phyloP scores from a whole-genome alignment of 1,284 basidiomycete genomes.

The Caloboletus firmus region DNA sequence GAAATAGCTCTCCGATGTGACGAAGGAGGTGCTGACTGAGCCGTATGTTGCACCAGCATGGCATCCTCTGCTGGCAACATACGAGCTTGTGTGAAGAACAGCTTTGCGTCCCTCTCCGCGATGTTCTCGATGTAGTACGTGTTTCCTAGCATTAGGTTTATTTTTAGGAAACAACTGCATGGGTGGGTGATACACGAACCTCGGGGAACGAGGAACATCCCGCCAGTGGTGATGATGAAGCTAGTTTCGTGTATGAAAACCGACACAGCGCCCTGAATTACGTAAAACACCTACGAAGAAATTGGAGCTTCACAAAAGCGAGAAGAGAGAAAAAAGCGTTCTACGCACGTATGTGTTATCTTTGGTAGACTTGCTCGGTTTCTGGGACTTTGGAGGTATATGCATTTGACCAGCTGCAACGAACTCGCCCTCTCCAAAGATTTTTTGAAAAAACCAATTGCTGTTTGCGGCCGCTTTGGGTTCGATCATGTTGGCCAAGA shows the following conservation, averaged over 20 bases:
- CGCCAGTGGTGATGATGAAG: constrained; percentile 79
- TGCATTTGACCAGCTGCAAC: constrained; percentile 87
- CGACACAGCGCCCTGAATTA: constrained; percentile 85
- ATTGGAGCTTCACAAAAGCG: neutral
- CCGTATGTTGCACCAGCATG: constrained; percentile 24
- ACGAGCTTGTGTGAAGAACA: constrained; percentile 94
- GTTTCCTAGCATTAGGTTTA: constrained; percentile 60
- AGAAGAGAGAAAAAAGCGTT: neutral
- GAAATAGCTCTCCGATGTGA: constrained; percentile 36
- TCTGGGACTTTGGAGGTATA: constrained; percentile 75
- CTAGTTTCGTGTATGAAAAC: constrained; percentile 80
- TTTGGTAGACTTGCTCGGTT: constrained; percentile 86
- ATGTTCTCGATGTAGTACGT: constrained; percentile 90
- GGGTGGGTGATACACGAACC: constrained; percentile 47
- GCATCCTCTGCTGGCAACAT: constrained; percentile 48
- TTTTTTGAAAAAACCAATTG: constrained; percentile 86
- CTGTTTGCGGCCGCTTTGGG: constrained; percentile 59
- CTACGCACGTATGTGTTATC: constrained; percentile 92
- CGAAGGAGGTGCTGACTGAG: constrained; percentile 34
- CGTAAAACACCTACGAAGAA: constrained; percentile 74
- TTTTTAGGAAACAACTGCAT: neutral
- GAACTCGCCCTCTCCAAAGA: constrained; percentile 92
- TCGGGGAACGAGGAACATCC: constrained; percentile 88
- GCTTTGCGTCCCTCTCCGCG: constrained; percentile 70
- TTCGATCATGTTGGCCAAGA: constrained; percentile 63